Percentiles rank a stretch among this genome's conserved stretches.
Evolutionary conservation across 306 rosid genomes (phyloP).

Genomic region (Alnus rubra): DNA sequence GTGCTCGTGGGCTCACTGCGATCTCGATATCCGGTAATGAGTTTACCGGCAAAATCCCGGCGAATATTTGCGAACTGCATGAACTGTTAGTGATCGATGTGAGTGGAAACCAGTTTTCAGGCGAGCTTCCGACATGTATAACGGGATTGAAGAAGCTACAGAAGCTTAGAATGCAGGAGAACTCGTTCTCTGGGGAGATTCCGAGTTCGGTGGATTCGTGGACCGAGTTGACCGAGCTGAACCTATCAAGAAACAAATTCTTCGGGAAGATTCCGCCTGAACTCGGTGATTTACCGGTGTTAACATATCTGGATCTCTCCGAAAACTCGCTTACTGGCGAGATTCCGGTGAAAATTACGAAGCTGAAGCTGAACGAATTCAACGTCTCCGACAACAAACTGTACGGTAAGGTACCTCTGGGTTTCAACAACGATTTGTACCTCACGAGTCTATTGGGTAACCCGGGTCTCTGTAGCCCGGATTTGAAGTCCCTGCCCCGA

Average conservation of each 20-base stretch:
- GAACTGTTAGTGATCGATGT: slow-evolving; percentile 43
- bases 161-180: slow-evolving; percentile 63
- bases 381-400: slow-evolving; percentile 61
- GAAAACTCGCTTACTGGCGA: slow-evolving; percentile 54
- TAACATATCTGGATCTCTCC: slow-evolving; percentile 72
- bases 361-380: slow-evolving; percentile 59
- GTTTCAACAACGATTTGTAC: slow-evolving; percentile 39
- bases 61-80: slow-evolving; percentile 46
- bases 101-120: slow-evolving; percentile 54
- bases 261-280: slow-evolving; percentile 61
- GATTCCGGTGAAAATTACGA: slow-evolving; percentile 63
- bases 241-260: slow-evolving; percentile 57
- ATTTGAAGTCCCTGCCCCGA: slow-evolving; percentile 40
- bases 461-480: slow-evolving; percentile 60
- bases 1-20: slow-evolving; percentile 24
- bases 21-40: slow-evolving; percentile 43
- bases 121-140: slow-evolving; percentile 59
- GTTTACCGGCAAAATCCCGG: slow-evolving; percentile 57
- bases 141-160: slow-evolving; percentile 54
- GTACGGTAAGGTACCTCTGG: slow-evolving; percentile 62
- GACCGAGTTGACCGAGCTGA: slow-evolving; percentile 57
- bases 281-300: slow-evolving; percentile 52
- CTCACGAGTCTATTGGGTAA: slow-evolving; percentile 51
- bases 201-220: slow-evolving; percentile 51
- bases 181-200: slow-evolving; percentile 55